Conservation (phyloP, 257 asterid species). For the Euphrasia confusa region DNA sequence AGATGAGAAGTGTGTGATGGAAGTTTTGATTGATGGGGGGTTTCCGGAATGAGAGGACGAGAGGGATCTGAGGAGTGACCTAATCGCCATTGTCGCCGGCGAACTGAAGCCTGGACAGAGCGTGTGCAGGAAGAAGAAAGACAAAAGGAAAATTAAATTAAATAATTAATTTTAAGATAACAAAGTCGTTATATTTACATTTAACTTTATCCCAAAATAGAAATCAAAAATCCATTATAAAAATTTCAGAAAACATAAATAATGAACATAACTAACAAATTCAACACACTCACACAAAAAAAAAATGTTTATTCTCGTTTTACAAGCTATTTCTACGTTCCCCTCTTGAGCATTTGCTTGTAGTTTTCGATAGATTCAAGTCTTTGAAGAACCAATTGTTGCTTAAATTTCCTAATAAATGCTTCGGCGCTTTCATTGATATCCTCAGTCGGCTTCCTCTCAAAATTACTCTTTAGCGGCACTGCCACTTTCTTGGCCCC, state of each 20-base stretch:
- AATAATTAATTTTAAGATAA: no score
- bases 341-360: slow-evolving; percentile 65
- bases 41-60: neutral
- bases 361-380: slow-evolving; percentile 73
- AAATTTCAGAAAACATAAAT: no score
- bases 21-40: neutral
- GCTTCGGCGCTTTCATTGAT: slow-evolving; percentile 68
- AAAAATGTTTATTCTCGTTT: no score
- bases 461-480: slow-evolving; percentile 20
- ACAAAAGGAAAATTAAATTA: no score
- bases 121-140: no score
- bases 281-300: no score
- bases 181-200: no score
- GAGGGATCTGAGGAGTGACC: slow-evolving; percentile 27
- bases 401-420: slow-evolving; percentile 59
- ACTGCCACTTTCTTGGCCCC: slow-evolving; percentile 20
- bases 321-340: slow-evolving; percentile 27
- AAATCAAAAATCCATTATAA: no score
- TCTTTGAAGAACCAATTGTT: slow-evolving; percentile 65
- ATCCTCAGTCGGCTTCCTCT: slow-evolving; percentile 45
- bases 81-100: slow-evolving; percentile 33
- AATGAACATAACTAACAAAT: no score
- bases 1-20: slow-evolving; percentile 18
- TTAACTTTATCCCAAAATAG: no score
- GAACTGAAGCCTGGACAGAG: no score